These are phyloP conservation scores for Microcyclospora pomicola DNA, from an alignment of 2,329 filamentous ascomycete species.

Conservation along the genomic window DNA sequence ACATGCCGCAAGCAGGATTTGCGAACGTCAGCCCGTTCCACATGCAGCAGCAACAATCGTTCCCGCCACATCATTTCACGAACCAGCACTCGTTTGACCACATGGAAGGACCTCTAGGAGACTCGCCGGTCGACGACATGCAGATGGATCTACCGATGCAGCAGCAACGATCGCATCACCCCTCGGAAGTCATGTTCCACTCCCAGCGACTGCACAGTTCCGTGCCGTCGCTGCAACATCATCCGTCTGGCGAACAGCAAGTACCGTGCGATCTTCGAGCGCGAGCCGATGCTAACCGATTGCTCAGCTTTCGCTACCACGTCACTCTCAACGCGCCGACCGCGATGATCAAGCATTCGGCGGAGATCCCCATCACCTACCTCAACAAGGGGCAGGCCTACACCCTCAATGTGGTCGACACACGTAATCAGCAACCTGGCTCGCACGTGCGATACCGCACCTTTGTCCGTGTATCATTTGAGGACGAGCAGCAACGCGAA, in stretches of 20 bases:
- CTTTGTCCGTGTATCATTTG: slow-evolving; percentile 88
- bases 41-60: slow-evolving; percentile 41
- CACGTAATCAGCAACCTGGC: slow-evolving; percentile 45
- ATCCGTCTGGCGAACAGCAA: slow-evolving; percentile 34
- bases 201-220: slow-evolving; percentile 37
- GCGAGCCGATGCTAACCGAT: slow-evolving; percentile 5
- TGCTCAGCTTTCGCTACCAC: slow-evolving; percentile 64
- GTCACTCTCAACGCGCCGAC: slow-evolving; percentile 85
- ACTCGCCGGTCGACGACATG: slow-evolving; percentile 48
- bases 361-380: slow-evolving; percentile 95
- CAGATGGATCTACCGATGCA: slow-evolving; percentile 46
- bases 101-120: slow-evolving; percentile 52
- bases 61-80: slow-evolving; percentile 66
- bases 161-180: slow-evolving; percentile 44
- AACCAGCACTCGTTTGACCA: slow-evolving; percentile 68
- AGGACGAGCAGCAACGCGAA: slow-evolving; percentile 83
- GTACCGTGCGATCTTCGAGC: slow-evolving; percentile 10
- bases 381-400: slow-evolving; percentile 97
- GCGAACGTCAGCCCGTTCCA: slow-evolving; percentile 59
- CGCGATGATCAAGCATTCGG: slow-evolving; percentile 80
- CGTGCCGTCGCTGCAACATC: slow-evolving; percentile 22
- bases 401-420: slow-evolving; percentile 71
- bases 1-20: slow-evolving; percentile 40
- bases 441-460: slow-evolving; percentile 66
- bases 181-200: slow-evolving; percentile 46